These are phyloP conservation scores for Didymella glomerata DNA, from an alignment of 2,329 filamentous ascomycete genomes.

Conservation along the genomic window DNA sequence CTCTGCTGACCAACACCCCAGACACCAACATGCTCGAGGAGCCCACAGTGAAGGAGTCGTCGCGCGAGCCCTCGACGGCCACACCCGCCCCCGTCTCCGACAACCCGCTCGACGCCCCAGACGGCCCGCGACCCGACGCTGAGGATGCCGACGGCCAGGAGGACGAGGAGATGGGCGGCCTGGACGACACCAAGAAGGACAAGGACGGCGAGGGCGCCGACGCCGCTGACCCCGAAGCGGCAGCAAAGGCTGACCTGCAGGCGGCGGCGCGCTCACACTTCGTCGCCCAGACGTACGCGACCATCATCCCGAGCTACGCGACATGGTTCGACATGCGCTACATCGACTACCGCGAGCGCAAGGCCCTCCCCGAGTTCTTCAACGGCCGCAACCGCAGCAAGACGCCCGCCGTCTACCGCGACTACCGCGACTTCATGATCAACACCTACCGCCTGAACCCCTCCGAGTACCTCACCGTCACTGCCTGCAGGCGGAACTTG, in stretches of 20 bases:
- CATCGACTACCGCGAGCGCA: slow-evolving; percentile 90
- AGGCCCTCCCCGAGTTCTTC: slow-evolving; percentile 97
- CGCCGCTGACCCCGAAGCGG: slow-evolving; percentile 57
- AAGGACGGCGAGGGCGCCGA: slow-evolving; percentile 45
- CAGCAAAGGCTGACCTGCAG: slow-evolving; percentile 83
- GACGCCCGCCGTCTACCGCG: slow-evolving; percentile 95
- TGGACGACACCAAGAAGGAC: slow-evolving; percentile 51
- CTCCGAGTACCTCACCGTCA: slow-evolving; percentile 94
- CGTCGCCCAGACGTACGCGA: slow-evolving; percentile 91
- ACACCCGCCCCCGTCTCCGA: slow-evolving; percentile 65
- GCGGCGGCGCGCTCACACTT: slow-evolving; percentile 89
- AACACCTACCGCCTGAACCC: slow-evolving; percentile 98
- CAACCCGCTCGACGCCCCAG: slow-evolving; percentile 74
- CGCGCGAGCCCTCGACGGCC: slow-evolving; percentile 64
- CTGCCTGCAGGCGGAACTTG: slow-evolving; percentile 91
- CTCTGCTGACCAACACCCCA: slow-evolving; percentile 39
- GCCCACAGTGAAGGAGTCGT: slow-evolving; percentile 53
- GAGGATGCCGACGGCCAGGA: slow-evolving; percentile 68
- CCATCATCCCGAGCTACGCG: slow-evolving; percentile 96
- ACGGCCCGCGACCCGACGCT: slow-evolving; percentile 65
- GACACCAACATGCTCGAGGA: slow-evolving; percentile 67
- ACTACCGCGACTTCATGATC: slow-evolving; percentile 99
- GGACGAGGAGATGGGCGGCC: slow-evolving; percentile 73
- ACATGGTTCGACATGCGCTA: slow-evolving; percentile 99
- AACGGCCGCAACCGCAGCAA: slow-evolving; percentile 98